Conservation (phyloP, 2,329 filamentous ascomycete genomes). For the Fusarium pseudoanthophilum region DNA sequence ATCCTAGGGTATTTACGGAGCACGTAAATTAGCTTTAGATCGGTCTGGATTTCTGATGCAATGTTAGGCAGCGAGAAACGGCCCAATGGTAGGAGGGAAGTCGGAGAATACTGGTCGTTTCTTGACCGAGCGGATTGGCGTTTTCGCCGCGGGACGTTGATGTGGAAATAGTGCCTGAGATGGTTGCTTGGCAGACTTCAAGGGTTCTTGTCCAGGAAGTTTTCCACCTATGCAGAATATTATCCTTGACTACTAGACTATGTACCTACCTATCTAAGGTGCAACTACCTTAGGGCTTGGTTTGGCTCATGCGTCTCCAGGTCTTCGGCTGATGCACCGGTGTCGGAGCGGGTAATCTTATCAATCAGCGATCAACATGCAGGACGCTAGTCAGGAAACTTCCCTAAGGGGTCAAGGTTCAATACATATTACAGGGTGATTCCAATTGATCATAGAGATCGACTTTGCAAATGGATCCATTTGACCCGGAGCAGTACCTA, state of each 20-base stretch:
- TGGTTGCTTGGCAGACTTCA: neutral
- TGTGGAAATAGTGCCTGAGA: neutral
- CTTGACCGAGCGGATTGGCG: too few species aligned
- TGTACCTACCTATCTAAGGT: neutral
- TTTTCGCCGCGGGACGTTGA: neutral
- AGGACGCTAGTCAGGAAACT: constrained; percentile 33
- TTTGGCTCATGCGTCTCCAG: neutral
- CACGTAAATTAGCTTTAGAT: neutral
- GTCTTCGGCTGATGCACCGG: neutral
- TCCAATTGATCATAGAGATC: neutral
- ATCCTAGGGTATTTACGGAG: neutral
- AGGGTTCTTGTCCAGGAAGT: neutral
- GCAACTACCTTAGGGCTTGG: neutral
- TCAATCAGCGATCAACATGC: constrained; percentile 45
- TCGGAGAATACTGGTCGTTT: neutral
- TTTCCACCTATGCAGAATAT: neutral
- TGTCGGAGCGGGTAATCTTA: constrained; percentile 41
- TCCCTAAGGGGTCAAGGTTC: constrained; percentile 6
- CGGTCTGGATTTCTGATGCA: neutral
- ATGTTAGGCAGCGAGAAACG: neutral
- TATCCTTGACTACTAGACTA: neutral
- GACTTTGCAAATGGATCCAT: constrained; percentile 12
- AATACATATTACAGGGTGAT: constrained; percentile 17
- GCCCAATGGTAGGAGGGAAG: neutral
- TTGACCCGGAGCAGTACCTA: constrained; percentile 10